phyloP scores from a whole-genome alignment of 257 asterid species.

The Scutellaria minor region DNA sequence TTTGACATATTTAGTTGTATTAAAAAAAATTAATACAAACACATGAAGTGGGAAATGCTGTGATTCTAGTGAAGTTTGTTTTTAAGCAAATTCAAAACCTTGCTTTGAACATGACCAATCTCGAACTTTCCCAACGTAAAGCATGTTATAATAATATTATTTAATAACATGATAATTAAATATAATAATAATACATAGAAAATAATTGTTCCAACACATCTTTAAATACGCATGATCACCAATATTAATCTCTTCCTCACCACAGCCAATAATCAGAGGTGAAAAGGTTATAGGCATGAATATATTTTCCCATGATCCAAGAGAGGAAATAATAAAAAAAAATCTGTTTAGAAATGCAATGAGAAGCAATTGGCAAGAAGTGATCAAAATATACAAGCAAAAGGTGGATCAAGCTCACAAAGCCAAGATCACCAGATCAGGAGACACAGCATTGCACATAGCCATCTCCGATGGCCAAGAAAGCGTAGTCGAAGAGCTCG shows the following conservation, averaged over 20 bases:
- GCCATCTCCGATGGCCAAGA: constrained; percentile 40
- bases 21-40: neutral
- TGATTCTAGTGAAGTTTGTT: neutral
- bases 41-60: neutral
- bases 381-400: constrained; percentile 10
- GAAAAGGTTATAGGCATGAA: neutral
- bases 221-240: neutral
- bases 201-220: no score
- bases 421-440: constrained; percentile 31
- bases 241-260: neutral
- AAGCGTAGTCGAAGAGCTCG: constrained; percentile 1
- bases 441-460: constrained; percentile 42
- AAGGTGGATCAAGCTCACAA: neutral
- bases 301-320: neutral
- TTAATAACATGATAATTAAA: no score
- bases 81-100: neutral
- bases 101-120: no score
- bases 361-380: constrained; percentile 35
- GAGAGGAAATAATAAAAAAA: constrained; percentile 1
- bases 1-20: neutral
- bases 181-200: no score
- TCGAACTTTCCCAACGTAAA: no score
- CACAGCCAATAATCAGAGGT: no score
- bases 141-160: no score
- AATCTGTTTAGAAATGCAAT: constrained; percentile 29